Conservation (phyloP, 352 stramenopile genomes). For the Pythium vanterpoolii region DNA sequence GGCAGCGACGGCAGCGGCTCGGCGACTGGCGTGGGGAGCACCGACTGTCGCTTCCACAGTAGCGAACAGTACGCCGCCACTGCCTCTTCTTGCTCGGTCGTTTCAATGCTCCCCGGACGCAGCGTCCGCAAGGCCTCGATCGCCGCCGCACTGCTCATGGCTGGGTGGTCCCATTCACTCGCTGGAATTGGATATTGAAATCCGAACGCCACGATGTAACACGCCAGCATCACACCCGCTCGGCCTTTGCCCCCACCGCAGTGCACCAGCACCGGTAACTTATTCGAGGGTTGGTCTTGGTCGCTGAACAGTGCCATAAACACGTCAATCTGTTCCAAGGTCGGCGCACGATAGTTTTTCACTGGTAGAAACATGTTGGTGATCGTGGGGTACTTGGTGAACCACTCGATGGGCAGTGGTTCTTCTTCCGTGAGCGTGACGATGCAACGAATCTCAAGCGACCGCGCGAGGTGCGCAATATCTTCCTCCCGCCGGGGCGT, state of each 20-base stretch:
- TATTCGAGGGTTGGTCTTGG: background rate
- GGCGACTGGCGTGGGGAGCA: constrained; percentile 25
- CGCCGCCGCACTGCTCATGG: constrained; percentile 39
- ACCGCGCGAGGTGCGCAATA: constrained; percentile 17
- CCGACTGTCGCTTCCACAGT: constrained; percentile 48
- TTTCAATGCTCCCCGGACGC: constrained; percentile 57
- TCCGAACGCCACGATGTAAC: constrained; percentile 60
- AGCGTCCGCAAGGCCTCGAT: constrained; percentile 40
- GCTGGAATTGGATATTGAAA: constrained; percentile 32
- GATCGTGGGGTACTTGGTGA: constrained; percentile 23
- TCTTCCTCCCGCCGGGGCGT: constrained; percentile 23
- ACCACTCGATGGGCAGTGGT: constrained; percentile 23
- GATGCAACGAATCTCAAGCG: constrained; percentile 18
- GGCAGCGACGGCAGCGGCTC: constrained; percentile 37
- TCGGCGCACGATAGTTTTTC: constrained; percentile 52
- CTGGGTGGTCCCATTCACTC: constrained; percentile 34
- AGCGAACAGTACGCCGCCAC: constrained; percentile 47
- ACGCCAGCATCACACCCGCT: constrained; percentile 59
- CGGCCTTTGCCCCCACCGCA: constrained; percentile 65
- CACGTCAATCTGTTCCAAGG: constrained; percentile 51
- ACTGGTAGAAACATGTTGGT: constrained; percentile 44
- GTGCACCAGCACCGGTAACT: constrained; percentile 47
- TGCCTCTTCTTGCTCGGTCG: constrained; percentile 43
- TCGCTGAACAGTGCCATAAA: constrained; percentile 40
- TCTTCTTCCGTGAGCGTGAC: constrained; percentile 29